Percentiles rank a stretch among this genome's conserved stretches.
These are phyloP conservation scores for Thalassiosira exigua DNA, from an alignment of 352 stramenopile species.

Conservation along the genomic window DNA sequence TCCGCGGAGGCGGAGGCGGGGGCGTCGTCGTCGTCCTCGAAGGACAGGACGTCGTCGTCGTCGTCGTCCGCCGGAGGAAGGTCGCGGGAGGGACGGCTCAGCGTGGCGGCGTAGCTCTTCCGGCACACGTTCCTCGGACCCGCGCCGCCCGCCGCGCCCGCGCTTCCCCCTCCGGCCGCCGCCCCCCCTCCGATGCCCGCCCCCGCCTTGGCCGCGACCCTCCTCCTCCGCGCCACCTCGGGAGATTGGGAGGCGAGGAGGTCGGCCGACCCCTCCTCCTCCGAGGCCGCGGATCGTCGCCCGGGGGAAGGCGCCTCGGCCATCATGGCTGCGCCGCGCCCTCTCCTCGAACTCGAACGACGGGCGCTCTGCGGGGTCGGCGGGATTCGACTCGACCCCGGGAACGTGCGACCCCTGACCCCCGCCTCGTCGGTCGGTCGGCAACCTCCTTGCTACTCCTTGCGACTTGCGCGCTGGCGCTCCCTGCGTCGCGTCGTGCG, in stretches of 20 bases:
- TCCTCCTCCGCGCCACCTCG: neutral
- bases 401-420: no score
- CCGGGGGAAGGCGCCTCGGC: neutral
- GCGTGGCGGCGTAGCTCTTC: constrained; percentile 39
- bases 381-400: no score
- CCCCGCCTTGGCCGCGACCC: constrained; percentile 1
- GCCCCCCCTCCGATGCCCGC: no score
- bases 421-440: no score
- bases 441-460: no score
- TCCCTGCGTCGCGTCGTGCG: no score
- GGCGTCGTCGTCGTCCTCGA: neutral
- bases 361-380: no score
- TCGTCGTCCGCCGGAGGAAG: no score
- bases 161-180: no score
- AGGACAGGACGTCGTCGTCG: neutral
- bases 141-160: no score
- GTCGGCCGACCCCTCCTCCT: constrained; percentile 15
- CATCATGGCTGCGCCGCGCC: neutral
- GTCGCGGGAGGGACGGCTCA: neutral
- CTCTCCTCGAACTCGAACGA: no score
- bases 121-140: constrained; percentile 18
- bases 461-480: no score
- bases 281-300: neutral
- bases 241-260: constrained; percentile 29
- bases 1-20: neutral